Base-by-base conservation (phyloP, 495 filamentous ascomycete genomes). In the Astrothelium subdiscretum region DNA sequence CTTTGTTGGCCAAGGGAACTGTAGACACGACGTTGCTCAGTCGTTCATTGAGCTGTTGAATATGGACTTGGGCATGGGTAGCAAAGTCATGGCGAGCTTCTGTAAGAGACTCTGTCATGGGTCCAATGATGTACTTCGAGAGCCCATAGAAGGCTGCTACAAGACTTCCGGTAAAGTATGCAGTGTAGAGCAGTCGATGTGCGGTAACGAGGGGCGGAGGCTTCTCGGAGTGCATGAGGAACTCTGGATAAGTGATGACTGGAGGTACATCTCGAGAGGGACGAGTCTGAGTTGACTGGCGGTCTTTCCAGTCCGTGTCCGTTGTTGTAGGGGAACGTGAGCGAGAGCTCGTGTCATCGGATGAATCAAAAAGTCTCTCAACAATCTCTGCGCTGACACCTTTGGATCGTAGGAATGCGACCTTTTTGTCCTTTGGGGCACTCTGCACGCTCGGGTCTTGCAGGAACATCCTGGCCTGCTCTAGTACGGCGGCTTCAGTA, bases 211-310 rank as follows among this genome's bases (percentile, higher is more conserved):
- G 77, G 0, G 94, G 91, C 0, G 86, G 83, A 8, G 90, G 84
- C 32, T 87, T 89, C 58, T 75, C 67, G 11, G 81, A 71, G 54
- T 84, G 75, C 59, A 81, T 78, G 66, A 97, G 85, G 75, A 96
- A 97, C 74, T 98, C 94, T 57, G 94, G 94, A 75, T 97, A 97
- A 27, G 94, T 98, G 69, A 97, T 87, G 66, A 98, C 91, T n/a
- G 92, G 95, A 26, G 90, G 82, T 24, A 84, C 76, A 64, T 87
- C 82, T 68, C 72, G 75, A 51, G 67, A 51, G 66, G 57, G 75
- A 66, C 22, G 67, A 27, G 18, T 63, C 24, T 24, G 58, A 20
- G 48, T 10, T 20, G 20, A 15, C 8, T 54, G 48, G 11, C 24
- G 22, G 29, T 8, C 22, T 11, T 3, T 27, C 20, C 48, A 20